phyloP scores from a whole-genome alignment of 1,139 yeast species.

The Magnusiomyces sp. region DNA sequence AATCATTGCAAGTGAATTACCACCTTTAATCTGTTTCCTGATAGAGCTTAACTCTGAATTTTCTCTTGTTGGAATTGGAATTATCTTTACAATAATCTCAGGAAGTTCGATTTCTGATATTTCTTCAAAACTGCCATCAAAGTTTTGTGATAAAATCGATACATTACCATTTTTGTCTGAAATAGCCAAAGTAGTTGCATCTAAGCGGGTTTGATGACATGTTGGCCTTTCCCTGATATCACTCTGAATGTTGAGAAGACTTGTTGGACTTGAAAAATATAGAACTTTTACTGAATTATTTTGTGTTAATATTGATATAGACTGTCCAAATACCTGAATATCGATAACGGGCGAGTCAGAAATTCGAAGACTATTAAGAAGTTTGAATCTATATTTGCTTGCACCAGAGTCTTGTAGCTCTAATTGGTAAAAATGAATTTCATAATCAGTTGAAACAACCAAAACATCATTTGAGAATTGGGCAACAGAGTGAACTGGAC shows the following conservation, averaged over 20 bases:
- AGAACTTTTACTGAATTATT: no score
- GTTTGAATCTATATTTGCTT: no score
- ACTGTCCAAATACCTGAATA: no score
- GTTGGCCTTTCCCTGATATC: no score
- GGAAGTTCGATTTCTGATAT: conserved; percentile 1
- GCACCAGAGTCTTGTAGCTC: no score
- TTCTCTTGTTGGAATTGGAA: neutral
- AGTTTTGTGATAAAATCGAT: neutral
- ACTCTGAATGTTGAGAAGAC: no score
- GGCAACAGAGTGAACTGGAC: neutral
- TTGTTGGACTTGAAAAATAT: no score
- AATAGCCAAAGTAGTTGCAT: neutral
- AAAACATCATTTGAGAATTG: conserved; percentile 1
- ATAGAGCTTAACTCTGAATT: neutral
- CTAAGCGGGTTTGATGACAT: neutral
- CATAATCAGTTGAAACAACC: no score
- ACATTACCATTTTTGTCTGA: neutral
- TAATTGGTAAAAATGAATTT: no score
- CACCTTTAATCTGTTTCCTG: neutral
- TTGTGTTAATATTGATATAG: no score
- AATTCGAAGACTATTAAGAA: no score
- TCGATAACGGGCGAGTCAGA: no score
- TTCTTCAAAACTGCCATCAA: neutral
- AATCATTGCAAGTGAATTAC: neutral
- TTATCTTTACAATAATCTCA: neutral